Conservation (phyloP, 75 land plant genomes). For the Picea glauca region DNA sequence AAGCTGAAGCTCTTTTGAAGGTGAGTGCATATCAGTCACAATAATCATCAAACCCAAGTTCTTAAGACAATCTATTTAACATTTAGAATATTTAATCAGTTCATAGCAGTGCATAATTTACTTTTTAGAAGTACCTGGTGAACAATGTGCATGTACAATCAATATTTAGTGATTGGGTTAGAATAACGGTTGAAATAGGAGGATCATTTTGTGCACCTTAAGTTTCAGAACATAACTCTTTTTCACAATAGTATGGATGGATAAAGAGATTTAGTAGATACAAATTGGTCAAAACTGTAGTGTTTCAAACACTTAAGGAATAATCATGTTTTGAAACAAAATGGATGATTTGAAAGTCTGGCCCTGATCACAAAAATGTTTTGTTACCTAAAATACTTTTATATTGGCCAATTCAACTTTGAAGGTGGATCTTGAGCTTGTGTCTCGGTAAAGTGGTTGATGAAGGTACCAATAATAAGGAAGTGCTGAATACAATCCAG, state of each 20-base stretch:
- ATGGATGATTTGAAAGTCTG: no score
- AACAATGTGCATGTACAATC: neutral
- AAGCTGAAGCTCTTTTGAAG: slow-evolving; percentile 99
- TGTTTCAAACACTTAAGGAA: neutral
- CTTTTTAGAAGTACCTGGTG: no score
- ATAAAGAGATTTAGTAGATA: neutral
- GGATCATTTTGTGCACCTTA: neutral
- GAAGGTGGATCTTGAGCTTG: no score
- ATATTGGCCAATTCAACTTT: no score
- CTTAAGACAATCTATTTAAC: neutral
- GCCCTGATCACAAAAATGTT: no score
- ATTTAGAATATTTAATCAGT: neutral
- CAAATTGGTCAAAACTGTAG: neutral
- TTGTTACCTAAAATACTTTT: no score
- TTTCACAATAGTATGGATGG: neutral
- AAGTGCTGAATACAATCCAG: no score
- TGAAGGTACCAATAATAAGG: no score
- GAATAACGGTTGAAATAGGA: neutral
- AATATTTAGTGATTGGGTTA: neutral
- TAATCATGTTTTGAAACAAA: neutral
- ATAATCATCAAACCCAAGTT: neutral
- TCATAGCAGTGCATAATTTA: no score
- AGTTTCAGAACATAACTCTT: neutral
- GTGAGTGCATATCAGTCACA: slow-evolving; percentile 19
- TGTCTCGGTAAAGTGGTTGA: no score